A percentile compares a stretch with the other conserved stretches of the same genome.
phyloP scores from a whole-genome alignment of 2,329 filamentous ascomycete species.

The Hypoxylon sp. region DNA sequence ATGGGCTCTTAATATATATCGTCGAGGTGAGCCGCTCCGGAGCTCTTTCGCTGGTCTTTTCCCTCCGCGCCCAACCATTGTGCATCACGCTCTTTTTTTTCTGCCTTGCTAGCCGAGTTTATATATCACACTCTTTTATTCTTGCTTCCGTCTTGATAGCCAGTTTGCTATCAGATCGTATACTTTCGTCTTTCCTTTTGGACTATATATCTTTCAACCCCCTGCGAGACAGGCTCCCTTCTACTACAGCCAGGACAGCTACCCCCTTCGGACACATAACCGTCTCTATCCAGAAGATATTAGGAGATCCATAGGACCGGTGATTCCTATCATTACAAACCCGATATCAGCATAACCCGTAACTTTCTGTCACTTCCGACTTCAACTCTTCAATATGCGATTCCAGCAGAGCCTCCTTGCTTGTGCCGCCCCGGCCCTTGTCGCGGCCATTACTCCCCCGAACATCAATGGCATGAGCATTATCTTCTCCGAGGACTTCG shows the following conservation, averaged over 20 bases:
- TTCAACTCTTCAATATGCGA: constrained; percentile 49
- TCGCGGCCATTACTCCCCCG: constrained; percentile 51
- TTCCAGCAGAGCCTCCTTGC: constrained; percentile 50
- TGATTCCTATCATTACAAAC: constrained; percentile 30
- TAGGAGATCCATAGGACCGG: constrained; percentile 30
- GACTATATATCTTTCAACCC: constrained; percentile 43
- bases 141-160: constrained; percentile 37
- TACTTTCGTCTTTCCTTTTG: constrained; percentile 49
- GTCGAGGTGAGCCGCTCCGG: constrained; percentile 42
- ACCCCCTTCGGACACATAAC: constrained; percentile 22
- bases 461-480: constrained; percentile 49
- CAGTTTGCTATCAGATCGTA: constrained; percentile 31
- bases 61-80: constrained; percentile 46
- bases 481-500: constrained; percentile 51
- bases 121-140: constrained; percentile 50
- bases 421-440: constrained; percentile 50
- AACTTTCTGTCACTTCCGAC: constrained; percentile 25
- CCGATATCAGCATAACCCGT: constrained; percentile 30
- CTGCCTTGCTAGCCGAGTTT: constrained; percentile 50
- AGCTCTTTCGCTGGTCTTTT: constrained; percentile 34
- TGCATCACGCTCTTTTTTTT: constrained; percentile 45
- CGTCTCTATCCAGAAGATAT: constrained; percentile 35
- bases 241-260: constrained; percentile 40
- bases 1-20: constrained; percentile 51
- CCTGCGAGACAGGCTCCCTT: constrained; percentile 51